Evolutionary conservation across 1,139 yeast genomes (phyloP).

Genomic region (Blastobotrys persicus): DNA sequence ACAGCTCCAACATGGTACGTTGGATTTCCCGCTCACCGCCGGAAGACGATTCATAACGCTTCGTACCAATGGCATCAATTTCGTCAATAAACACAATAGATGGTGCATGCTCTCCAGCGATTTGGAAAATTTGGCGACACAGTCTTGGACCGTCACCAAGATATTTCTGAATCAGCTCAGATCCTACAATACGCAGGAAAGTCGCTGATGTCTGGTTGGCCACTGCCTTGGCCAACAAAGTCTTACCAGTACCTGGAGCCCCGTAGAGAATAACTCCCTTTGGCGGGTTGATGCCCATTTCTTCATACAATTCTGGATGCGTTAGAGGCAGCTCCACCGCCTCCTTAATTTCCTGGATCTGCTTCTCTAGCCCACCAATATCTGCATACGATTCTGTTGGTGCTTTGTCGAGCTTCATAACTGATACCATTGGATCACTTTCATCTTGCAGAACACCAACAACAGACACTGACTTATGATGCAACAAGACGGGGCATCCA

Average conservation of each 20-base stretch:
- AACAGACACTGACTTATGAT: conserved; percentile 90
- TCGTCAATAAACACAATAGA: conserved; percentile 98
- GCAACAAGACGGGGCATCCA: conserved; percentile 94
- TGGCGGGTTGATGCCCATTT: conserved; percentile 99
- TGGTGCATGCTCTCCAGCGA: conserved; percentile 97
- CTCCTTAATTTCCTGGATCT: conserved; percentile 97
- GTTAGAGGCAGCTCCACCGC: conserved; percentile 96
- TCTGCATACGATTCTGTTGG: conserved; percentile 97
- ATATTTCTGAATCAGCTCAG: conserved; percentile 94
- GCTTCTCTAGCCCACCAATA: conserved; percentile 94
- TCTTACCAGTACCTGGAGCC: conserved; percentile 99
- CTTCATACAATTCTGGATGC: conserved; percentile 96
- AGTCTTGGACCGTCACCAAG: conserved; percentile 97
- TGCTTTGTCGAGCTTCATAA: conserved; percentile 95
- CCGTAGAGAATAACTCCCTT: conserved; percentile 98
- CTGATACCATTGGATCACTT: conserved; percentile 96
- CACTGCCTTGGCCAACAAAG: conserved; percentile 94
- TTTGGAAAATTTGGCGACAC: conserved; percentile 91
- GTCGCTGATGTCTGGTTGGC: conserved; percentile 98
- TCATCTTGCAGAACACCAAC: conserved; percentile 97
- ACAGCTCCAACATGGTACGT: conserved; percentile 95
- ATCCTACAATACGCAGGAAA: conserved; percentile 92
- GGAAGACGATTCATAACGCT: conserved; percentile 91
- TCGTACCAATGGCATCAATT: conserved; percentile 98
- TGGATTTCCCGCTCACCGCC: conserved; percentile 99